These are phyloP conservation scores for Aspergillus costaricaensis DNA, from an alignment of 2,329 filamentous ascomycete genomes.

Conservation along the genomic window DNA sequence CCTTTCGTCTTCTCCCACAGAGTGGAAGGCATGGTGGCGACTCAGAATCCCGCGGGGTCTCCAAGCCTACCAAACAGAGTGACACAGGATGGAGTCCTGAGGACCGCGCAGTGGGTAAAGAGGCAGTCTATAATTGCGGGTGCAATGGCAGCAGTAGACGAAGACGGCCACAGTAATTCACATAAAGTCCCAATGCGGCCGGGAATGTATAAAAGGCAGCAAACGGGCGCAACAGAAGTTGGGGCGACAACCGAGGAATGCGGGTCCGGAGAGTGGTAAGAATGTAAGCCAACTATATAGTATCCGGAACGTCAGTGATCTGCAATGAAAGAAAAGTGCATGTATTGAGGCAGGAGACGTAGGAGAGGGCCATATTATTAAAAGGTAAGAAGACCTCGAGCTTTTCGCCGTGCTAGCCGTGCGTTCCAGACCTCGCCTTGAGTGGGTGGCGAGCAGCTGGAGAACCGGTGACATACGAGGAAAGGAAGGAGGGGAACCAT, in stretches of 20 bases:
- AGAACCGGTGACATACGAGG: background rate
- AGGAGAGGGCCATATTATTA: conserved; percentile 1
- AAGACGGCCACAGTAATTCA: conserved; percentile 21
- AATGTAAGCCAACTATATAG: conserved; percentile 14
- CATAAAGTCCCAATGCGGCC: conserved; percentile 20
- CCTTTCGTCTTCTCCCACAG: conserved; percentile 57
- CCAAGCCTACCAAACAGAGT: background rate
- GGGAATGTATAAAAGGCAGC: conserved; percentile 9
- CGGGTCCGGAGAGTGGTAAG: conserved; percentile 8
- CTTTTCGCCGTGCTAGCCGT: conserved; percentile 8
- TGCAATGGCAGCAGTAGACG: conserved; percentile 1
- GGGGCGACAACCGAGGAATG: conserved; percentile 23
- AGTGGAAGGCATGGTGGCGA: conserved; percentile 50
- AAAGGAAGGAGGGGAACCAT: conserved; percentile 5
- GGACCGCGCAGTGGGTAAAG: background rate
- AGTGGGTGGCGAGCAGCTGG: background rate
- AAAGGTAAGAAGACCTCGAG: background rate
- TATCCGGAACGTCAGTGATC: background rate
- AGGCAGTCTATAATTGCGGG: conserved; percentile 15
- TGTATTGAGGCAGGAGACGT: background rate
- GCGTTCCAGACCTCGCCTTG: conserved; percentile 1
- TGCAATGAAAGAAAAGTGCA: conserved; percentile 2
- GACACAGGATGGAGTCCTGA: conserved; percentile 7
- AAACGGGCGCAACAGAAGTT: conserved; percentile 7
- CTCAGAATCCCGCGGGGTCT: background rate